Percentiles rank a stretch among this genome's conserved stretches.
These are phyloP conservation scores for Osmanthus fragrans DNA, from an alignment of 257 asterid genomes.

Conservation along the genomic window DNA sequence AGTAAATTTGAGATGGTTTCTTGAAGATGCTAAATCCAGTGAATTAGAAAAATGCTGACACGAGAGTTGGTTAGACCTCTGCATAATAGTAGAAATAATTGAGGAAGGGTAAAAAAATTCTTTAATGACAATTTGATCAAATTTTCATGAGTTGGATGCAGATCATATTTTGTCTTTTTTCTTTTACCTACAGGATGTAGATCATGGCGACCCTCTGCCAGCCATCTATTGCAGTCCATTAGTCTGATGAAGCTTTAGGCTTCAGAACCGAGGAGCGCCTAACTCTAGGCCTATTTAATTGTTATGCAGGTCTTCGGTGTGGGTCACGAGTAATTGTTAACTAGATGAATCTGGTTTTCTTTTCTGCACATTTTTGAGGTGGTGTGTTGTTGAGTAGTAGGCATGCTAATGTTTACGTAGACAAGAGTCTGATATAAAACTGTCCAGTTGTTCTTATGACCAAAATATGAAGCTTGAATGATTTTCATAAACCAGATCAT, in stretches of 20 bases:
- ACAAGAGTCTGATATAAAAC: background rate
- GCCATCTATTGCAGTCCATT: slow-evolving; percentile 3
- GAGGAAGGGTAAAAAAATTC: background rate
- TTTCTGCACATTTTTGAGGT: background rate
- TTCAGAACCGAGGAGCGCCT: background rate
- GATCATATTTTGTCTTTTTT: background rate
- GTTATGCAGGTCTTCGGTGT: too few relatives aligned
- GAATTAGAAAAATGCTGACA: slow-evolving; percentile 10
- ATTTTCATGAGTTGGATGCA: slow-evolving; percentile 2
- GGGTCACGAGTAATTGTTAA: background rate
- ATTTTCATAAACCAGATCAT: background rate
- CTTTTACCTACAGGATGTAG: background rate
- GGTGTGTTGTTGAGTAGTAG: background rate
- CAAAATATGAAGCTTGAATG: slow-evolving; percentile 4
- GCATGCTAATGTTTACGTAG: background rate
- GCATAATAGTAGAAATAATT: background rate
- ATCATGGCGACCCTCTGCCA: background rate
- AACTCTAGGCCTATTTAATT: too few relatives aligned
- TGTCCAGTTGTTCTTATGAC: background rate
- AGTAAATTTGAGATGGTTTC: slow-evolving; percentile 23
- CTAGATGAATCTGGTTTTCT: background rate
- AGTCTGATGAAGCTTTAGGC: background rate
- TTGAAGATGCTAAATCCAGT: slow-evolving; percentile 5
- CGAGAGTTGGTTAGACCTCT: background rate
- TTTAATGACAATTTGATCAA: background rate